Evolutionary conservation across 2,329 filamentous ascomycete genomes (phyloP).

Genomic region (Fusarium succisae): DNA sequence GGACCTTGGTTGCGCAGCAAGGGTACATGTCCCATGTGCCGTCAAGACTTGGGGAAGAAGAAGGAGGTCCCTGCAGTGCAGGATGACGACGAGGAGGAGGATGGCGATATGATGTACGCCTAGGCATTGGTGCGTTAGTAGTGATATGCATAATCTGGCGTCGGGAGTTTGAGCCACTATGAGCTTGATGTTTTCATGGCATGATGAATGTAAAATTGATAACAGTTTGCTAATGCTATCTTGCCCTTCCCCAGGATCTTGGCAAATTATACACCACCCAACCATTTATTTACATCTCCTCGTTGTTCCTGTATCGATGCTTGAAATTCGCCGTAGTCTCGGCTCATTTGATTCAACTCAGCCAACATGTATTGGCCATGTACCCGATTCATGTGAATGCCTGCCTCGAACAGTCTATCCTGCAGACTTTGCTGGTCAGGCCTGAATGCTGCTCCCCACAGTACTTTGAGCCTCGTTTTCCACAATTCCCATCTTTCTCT

Average conservation of each 20-base stretch:
- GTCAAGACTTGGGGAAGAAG: constrained; percentile 68
- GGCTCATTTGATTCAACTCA: constrained; percentile 26
- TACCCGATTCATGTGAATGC: neutral
- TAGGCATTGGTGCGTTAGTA: constrained; percentile 25
- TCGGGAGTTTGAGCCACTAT: constrained; percentile 41
- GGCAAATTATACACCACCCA: neutral
- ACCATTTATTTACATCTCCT: neutral
- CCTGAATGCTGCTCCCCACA: constrained; percentile 26
- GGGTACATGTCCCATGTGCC: constrained; percentile 71
- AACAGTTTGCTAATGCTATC: neutral
- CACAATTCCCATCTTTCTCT: constrained; percentile 46
- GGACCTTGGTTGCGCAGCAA: constrained; percentile 72
- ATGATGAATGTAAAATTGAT: constrained; percentile 6
- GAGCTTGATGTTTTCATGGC: constrained; percentile 15
- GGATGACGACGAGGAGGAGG: constrained; percentile 63
- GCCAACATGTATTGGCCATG: neutral
- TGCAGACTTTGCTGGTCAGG: constrained; percentile 29
- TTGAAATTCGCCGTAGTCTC: constrained; percentile 21
- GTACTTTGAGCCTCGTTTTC: constrained; percentile 40
- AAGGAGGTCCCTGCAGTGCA: constrained; percentile 55
- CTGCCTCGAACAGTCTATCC: neutral
- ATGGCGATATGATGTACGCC: constrained; percentile 59
- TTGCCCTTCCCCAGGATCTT: neutral
- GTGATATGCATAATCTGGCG: constrained; percentile 39
- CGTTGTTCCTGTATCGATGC: neutral